phyloP scores from a whole-genome alignment of 1,139 yeast species.

The Suhomyces panamericanus region DNA sequence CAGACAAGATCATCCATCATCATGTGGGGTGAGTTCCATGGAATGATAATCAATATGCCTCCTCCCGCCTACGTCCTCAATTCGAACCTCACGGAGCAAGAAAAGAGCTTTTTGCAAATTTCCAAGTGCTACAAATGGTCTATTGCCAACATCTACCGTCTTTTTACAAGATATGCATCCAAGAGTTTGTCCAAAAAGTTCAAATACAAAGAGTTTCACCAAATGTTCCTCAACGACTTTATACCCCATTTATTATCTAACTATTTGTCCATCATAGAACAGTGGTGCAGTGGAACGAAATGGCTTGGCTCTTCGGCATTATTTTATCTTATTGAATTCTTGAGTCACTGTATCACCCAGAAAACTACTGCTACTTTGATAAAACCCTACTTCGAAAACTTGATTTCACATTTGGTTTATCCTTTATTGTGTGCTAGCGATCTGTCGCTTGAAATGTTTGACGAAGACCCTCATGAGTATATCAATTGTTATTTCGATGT shows the following conservation, averaged over 20 bases:
- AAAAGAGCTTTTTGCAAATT: conserved; percentile 38
- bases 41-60: conserved; percentile 61
- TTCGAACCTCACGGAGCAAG: conserved; percentile 31
- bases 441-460: conserved; percentile 71
- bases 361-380: conserved; percentile 71
- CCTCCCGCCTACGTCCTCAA: conserved; percentile 48
- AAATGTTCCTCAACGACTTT: conserved; percentile 51
- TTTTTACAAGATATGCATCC: conserved; percentile 75
- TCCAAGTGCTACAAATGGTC: conserved; percentile 90
- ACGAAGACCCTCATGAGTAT: conserved; percentile 88
- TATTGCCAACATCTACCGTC: conserved; percentile 70
- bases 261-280: conserved; percentile 64
- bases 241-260: conserved; percentile 73
- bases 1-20: conserved; percentile 59
- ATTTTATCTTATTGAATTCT: conserved; percentile 65
- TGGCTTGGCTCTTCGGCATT: conserved; percentile 74
- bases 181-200: conserved; percentile 48
- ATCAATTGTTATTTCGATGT: conserved; percentile 76
- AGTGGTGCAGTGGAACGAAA: conserved; percentile 63
- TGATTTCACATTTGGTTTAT: conserved; percentile 72
- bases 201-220: conserved; percentile 51
- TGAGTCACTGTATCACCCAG: conserved; percentile 69
- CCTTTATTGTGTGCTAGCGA: conserved; percentile 78
- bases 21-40: conserved; percentile 79
- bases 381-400: conserved; percentile 65